Evolutionary conservation across 2,329 filamentous ascomycete genomes (phyloP).

Genomic region (Trichoderma atrobrunneum): DNA sequence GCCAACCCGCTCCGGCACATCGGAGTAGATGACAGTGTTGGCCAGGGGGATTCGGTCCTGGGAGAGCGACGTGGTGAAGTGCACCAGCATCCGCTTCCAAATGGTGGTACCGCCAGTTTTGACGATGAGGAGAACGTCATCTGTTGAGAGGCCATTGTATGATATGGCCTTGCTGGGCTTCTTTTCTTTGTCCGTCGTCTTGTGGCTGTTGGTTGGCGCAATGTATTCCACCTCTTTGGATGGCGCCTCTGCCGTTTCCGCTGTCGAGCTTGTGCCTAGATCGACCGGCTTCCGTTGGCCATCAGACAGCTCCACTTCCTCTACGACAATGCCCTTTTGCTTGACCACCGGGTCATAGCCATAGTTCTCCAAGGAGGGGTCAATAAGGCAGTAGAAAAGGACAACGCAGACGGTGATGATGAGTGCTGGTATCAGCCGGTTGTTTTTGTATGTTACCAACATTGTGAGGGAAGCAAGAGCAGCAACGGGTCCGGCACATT

Average conservation of each 20-base stretch:
- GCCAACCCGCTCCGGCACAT: constrained; percentile 23
- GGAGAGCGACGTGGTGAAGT: constrained; percentile 24
- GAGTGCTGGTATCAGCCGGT: constrained; percentile 25
- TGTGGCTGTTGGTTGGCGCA: constrained; percentile 1
- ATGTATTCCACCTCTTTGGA: constrained; percentile 1
- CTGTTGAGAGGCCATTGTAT: constrained; percentile 19
- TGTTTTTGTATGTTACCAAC: constrained; percentile 27
- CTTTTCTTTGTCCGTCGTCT: neutral
- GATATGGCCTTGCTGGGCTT: neutral
- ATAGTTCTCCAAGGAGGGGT: constrained; percentile 22
- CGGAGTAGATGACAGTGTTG: constrained; percentile 28
- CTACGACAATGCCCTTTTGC: constrained; percentile 2
- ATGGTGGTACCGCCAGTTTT: constrained; percentile 28
- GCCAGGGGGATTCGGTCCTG: constrained; percentile 18
- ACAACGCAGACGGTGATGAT: constrained; percentile 25
- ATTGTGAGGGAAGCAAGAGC: constrained; percentile 8
- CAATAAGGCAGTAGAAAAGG: constrained; percentile 23
- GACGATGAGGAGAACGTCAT: constrained; percentile 28
- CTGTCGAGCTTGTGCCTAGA: neutral
- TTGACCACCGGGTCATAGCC: neutral
- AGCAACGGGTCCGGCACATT: neutral
- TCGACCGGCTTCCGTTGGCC: neutral
- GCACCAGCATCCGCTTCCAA: constrained; percentile 28
- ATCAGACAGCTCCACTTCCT: neutral
- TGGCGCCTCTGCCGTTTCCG: neutral